Conservation (phyloP, 2,329 filamentous ascomycete genomes). For the Alternaria arborescens region DNA sequence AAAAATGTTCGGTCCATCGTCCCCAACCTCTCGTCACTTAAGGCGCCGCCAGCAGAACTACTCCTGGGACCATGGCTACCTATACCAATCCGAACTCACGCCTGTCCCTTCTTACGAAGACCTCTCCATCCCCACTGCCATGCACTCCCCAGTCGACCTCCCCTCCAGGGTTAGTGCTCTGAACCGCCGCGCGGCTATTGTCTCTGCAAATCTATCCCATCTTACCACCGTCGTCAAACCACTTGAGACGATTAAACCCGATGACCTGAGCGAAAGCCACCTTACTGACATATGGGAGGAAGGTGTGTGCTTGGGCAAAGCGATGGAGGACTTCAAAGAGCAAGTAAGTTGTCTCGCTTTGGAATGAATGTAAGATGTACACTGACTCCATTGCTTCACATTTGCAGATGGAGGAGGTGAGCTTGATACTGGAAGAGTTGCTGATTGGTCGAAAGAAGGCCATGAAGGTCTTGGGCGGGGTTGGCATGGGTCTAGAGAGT, state of each 20-base stretch:
- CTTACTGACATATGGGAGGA: constrained; percentile 9
- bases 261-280: constrained; percentile 4
- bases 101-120: constrained; percentile 3
- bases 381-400: too few species aligned
- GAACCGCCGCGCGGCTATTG: constrained; percentile 10
- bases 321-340: constrained; percentile 9
- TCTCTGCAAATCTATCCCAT: constrained; percentile 7
- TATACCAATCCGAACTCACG: neutral
- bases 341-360: neutral
- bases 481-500: neutral
- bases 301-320: neutral
- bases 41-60: constrained; percentile 11
- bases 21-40: neutral
- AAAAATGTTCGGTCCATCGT: neutral
- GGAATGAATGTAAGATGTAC: too few species aligned
- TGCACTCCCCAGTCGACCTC: constrained; percentile 1
- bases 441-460: constrained; percentile 2
- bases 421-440: constrained; percentile 19
- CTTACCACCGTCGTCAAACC: constrained; percentile 10
- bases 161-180: constrained; percentile 8
- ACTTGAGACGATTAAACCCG: constrained; percentile 6
- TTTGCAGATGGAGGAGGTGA: constrained; percentile 3
- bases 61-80: constrained; percentile 6
- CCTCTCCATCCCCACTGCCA: neutral
- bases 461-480: constrained; percentile 1